Conservation (phyloP, 257 asterid genomes). For the Gentiana straminea region DNA sequence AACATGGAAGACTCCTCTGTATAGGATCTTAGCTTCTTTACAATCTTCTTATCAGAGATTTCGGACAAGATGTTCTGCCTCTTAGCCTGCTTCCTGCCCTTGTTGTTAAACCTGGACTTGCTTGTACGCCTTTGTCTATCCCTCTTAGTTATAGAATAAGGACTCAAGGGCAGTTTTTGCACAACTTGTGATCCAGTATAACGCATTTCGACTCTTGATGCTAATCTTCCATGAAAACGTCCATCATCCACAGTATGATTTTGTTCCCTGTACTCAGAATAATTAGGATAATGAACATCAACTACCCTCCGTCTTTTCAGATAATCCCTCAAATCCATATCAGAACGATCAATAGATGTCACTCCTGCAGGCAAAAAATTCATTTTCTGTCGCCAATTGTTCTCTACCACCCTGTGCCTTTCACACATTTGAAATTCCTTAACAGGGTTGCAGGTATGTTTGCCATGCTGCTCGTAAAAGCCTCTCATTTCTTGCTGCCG, state of each 20-base stretch:
- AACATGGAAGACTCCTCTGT: constrained; percentile 11
- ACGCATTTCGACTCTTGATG: constrained; percentile 16
- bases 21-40: constrained; percentile 7
- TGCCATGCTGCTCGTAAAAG: constrained; percentile 6
- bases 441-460: not conserved
- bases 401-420: constrained; percentile 11
- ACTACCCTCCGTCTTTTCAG: constrained; percentile 17
- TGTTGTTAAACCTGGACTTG: constrained; percentile 18
- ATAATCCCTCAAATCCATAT: constrained; percentile 24
- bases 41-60: constrained; percentile 9
- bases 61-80: constrained; percentile 11
- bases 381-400: constrained; percentile 8
- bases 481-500: constrained; percentile 6
- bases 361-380: constrained; percentile 2
- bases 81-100: constrained; percentile 18
- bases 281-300: constrained; percentile 7
- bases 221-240: constrained; percentile 19
- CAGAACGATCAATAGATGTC: constrained; percentile 2
- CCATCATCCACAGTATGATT: constrained; percentile 3
- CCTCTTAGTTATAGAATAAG: constrained; percentile 5
- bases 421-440: constrained; percentile 4
- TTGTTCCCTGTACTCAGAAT: constrained; percentile 11
- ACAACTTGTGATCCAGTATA: constrained; percentile 7
- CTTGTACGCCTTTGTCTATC: constrained; percentile 5
- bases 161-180: not conserved